These are phyloP conservation scores for Aureobasidium uvarum DNA, from an alignment of 2,329 filamentous ascomycete species.

Conservation along the genomic window DNA sequence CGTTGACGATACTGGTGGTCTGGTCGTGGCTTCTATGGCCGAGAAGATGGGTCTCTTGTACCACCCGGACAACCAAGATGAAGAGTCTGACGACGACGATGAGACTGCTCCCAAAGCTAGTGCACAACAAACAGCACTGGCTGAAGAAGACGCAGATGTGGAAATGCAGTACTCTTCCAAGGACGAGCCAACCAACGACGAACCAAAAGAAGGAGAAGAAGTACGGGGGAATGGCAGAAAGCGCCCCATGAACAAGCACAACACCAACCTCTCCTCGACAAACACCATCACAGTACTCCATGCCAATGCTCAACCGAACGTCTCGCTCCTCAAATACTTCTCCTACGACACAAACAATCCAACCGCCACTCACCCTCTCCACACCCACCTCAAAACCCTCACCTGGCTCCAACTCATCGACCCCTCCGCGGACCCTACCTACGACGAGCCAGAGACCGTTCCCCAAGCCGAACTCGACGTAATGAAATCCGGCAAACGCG, in stretches of 20 bases:
- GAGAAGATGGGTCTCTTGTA: conserved; percentile 85
- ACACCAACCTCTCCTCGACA: conserved; percentile 40
- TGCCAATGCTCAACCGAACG: conserved; percentile 79
- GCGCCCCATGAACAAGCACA: conserved; percentile 14
- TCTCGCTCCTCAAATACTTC: conserved; percentile 86
- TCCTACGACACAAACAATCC: conserved; percentile 71
- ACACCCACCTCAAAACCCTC: conserved; percentile 75
- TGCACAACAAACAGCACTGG: not conserved
- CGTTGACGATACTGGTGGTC: conserved; percentile 81
- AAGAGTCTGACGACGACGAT: conserved; percentile 37
- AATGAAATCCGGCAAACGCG: conserved; percentile 79
- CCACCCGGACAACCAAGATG: conserved; percentile 37
- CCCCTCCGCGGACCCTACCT: conserved; percentile 71
- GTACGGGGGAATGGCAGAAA: not conserved
- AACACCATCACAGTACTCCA: conserved; percentile 83
- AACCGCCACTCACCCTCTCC: conserved; percentile 69
- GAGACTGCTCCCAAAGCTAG: conserved; percentile 29
- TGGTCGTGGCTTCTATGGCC: conserved; percentile 78
- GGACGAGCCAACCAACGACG: conserved; percentile 4
- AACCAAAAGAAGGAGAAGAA: not conserved
- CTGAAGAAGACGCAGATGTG: not conserved
- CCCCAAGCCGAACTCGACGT: conserved; percentile 61
- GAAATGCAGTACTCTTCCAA: conserved; percentile 21
- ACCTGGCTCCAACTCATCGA: conserved; percentile 90
- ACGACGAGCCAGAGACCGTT: conserved; percentile 63